Conservation (phyloP, 1,284 basidiomycete species). For the Ustilago cynodontis region DNA sequence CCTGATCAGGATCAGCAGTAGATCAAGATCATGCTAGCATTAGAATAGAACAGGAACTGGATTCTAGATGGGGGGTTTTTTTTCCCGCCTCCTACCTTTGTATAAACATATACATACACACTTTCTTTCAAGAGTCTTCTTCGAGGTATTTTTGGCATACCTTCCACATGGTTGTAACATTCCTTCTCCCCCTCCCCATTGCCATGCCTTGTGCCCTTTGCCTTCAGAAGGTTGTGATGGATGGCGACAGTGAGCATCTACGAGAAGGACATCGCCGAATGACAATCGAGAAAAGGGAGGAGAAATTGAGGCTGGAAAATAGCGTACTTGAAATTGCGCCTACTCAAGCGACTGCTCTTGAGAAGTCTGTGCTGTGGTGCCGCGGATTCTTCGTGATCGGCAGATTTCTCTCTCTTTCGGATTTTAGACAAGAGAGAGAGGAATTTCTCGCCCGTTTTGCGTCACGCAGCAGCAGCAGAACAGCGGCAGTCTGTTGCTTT, state of each 20-base stretch:
- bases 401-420: neutral
- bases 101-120: neutral
- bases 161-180: neutral
- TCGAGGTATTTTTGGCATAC: neutral
- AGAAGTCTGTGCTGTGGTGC: neutral
- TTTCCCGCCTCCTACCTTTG: no score
- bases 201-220: no score
- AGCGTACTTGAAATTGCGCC: neutral
- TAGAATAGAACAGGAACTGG: neutral
- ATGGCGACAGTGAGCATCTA: neutral
- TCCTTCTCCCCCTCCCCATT: neutral
- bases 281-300: neutral
- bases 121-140: neutral
- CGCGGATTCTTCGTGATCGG: constrained; percentile 17
- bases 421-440: constrained; percentile 25
- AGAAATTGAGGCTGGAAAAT: neutral
- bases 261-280: neutral
- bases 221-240: neutral
- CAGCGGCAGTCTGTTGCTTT: neutral
- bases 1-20: constrained; percentile 53
- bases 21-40: neutral
- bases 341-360: neutral
- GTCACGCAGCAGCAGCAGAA: constrained; percentile 1
- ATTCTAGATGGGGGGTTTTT: no score
- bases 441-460: neutral